Evolutionary conservation across 352 stramenopile genomes (phyloP).

Genomic region (Thraustochytrium sp.): DNA sequence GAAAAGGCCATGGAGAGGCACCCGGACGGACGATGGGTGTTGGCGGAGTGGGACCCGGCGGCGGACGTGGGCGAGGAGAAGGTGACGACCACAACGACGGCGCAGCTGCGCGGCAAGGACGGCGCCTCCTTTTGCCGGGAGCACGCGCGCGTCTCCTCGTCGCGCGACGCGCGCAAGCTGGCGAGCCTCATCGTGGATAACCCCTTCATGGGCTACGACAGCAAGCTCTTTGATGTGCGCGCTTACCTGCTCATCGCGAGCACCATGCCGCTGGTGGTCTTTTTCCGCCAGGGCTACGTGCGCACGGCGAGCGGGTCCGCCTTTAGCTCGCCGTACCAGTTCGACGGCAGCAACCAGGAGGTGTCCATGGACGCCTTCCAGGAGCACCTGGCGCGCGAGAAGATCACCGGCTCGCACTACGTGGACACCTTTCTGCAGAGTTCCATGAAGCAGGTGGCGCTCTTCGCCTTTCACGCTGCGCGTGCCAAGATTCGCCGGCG

Average conservation of each 20-base stretch:
- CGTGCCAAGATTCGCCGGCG: slow-evolving; percentile 29
- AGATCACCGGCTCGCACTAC: slow-evolving; percentile 41
- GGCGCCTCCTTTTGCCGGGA: neutral
- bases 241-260: slow-evolving; percentile 35
- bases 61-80: neutral
- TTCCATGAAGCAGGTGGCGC: slow-evolving; percentile 36
- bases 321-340: slow-evolving; percentile 22
- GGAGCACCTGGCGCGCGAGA: slow-evolving; percentile 16
- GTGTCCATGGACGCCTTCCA: slow-evolving; percentile 12
- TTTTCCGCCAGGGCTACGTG: slow-evolving; percentile 35
- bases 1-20: neutral
- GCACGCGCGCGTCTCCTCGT: neutral
- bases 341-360: neutral
- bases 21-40: neutral
- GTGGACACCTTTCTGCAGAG: slow-evolving; percentile 42
- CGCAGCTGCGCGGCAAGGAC: neutral
- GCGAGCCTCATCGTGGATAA: slow-evolving; percentile 2
- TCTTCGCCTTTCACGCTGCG: slow-evolving; percentile 40
- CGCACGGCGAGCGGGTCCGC: neutral
- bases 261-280: slow-evolving; percentile 42
- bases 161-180: neutral
- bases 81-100: neutral
- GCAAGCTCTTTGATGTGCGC: slow-evolving; percentile 42
- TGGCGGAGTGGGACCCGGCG: neutral
- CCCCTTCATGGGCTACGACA: slow-evolving; percentile 26